Base-by-base conservation (phyloP, 257 asterid genomes). In the Solanum pennellii region DNA sequence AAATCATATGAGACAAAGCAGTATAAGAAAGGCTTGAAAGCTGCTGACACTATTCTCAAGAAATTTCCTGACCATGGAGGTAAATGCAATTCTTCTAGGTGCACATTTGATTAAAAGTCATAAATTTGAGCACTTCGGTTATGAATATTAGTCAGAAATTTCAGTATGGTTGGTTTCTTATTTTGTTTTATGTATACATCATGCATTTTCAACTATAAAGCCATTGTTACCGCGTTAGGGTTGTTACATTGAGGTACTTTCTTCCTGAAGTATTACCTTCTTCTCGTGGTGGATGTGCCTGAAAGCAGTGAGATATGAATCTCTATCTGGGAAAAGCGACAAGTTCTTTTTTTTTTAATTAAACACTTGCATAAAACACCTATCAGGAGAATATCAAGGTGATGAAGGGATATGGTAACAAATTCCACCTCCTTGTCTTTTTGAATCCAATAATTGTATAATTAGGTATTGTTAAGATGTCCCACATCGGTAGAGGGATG, bases 11-110 rank as follows among this genome's bases (percentile, higher is more conserved):
- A 97, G 90, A 93, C 99, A 23, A 97, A 97, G 87, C 99, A 97
- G 92, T 97, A 97, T 90, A 97, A 97, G 83, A 97, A 97, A 93
- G 99, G 99, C 56, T 82, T 97, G 91, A 97, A 95, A 95, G 99
- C 99, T 88, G 99, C 99, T 42, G 99, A 97, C 92, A 87, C 98
- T 60, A 94, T 97, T 89, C 91, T 97, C 84, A 97, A 96, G 94
- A 97, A 97, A 94, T 97, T 96, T 88, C 99, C 99, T 71, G 94
- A 97, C 90, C 99, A 97, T 95, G 99, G 99, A 96, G 99, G 99
- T 97, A 93, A 88, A 94, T 44, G 56, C 72, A 84, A 73, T 80
- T 80, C 89, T 76, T 29, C 15, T 25, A n/a, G 39, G 25, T 77
- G 84, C 41, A 25, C 65, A 77, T 77, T 27, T 77, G 84, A 47